These are phyloP conservation scores for Aspergillus mulundensis DNA, from an alignment of 495 filamentous ascomycete species.

Conservation along the genomic window DNA sequence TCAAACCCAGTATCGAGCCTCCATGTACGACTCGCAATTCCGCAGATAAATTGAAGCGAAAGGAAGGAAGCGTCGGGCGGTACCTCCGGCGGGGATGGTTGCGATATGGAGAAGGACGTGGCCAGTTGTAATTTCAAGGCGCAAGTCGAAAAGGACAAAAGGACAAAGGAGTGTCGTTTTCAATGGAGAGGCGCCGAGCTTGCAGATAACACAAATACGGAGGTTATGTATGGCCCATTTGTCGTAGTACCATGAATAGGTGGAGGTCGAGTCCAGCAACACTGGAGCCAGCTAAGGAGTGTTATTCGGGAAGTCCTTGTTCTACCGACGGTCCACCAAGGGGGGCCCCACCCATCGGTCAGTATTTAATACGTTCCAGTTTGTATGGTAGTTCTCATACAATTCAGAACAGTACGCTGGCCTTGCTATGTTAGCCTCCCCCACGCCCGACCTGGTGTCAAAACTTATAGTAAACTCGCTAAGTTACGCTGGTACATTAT, in stretches of 20 bases:
- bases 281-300: conserved; percentile 14
- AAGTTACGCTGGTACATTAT: too few relatives aligned
- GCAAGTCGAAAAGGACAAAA: neutral
- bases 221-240: conserved; percentile 3
- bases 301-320: too few relatives aligned
- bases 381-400: too few relatives aligned
- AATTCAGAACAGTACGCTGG: too few relatives aligned
- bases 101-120: neutral
- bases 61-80: neutral
- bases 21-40: conserved; percentile 8
- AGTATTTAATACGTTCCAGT: too few relatives aligned
- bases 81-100: neutral
- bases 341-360: too few relatives aligned
- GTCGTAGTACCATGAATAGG: conserved; percentile 7
- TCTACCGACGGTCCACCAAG: too few relatives aligned
- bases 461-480: too few relatives aligned
- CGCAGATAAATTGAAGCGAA: neutral
- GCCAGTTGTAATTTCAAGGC: neutral
- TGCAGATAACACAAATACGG: conserved; percentile 7
- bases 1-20: neutral
- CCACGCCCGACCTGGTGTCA: too few relatives aligned
- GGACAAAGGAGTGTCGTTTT: conserved; percentile 9
- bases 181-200: conserved; percentile 4
- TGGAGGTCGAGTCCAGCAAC: conserved; percentile 10
- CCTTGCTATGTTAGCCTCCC: too few relatives aligned